These are phyloP conservation scores for Heimioporus sp. DNA, from an alignment of 768 basidiomycete genomes.

Conservation along the genomic window DNA sequence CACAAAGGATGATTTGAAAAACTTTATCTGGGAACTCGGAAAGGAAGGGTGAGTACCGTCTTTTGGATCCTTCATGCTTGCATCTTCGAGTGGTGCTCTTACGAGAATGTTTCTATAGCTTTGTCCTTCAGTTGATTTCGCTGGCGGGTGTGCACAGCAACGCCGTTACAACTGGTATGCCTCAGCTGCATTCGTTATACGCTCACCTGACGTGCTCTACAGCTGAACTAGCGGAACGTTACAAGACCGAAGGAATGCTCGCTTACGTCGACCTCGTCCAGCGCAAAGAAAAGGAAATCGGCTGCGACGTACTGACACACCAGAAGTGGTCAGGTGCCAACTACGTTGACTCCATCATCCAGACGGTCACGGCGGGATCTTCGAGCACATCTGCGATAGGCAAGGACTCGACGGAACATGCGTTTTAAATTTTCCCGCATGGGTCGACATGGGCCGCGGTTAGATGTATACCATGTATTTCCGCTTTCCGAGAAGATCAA, in stretches of 20 bases:
- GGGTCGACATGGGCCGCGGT: neutral
- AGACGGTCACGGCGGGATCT: slow-evolving; percentile 82
- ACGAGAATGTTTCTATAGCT: slow-evolving; percentile 42
- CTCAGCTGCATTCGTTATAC: neutral
- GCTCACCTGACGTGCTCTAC: slow-evolving; percentile 6
- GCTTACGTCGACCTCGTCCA: slow-evolving; percentile 91
- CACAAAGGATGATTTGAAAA: slow-evolving; percentile 71
- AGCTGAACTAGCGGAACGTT: slow-evolving; percentile 79
- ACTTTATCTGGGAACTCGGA: slow-evolving; percentile 86
- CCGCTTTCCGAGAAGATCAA: slow-evolving; percentile 4
- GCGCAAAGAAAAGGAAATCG: slow-evolving; percentile 82
- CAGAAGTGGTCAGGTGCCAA: slow-evolving; percentile 97
- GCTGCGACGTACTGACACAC: slow-evolving; percentile 88
- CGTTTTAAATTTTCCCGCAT: slow-evolving; percentile 47
- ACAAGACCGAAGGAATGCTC: slow-evolving; percentile 87
- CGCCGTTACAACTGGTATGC: slow-evolving; percentile 70
- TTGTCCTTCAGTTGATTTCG: slow-evolving; percentile 86
- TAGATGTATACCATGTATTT: slow-evolving; percentile 4
- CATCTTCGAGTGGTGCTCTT: neutral
- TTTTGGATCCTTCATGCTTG: neutral
- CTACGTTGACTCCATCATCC: slow-evolving; percentile 85
- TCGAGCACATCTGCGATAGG: slow-evolving; percentile 84
- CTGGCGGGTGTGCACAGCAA: slow-evolving; percentile 87
- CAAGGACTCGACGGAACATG: slow-evolving; percentile 86
- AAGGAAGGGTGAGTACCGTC: slow-evolving; percentile 67